phyloP scores from a whole-genome alignment of 73 alveolate genomes.

The Symbiodinium natans region DNA sequence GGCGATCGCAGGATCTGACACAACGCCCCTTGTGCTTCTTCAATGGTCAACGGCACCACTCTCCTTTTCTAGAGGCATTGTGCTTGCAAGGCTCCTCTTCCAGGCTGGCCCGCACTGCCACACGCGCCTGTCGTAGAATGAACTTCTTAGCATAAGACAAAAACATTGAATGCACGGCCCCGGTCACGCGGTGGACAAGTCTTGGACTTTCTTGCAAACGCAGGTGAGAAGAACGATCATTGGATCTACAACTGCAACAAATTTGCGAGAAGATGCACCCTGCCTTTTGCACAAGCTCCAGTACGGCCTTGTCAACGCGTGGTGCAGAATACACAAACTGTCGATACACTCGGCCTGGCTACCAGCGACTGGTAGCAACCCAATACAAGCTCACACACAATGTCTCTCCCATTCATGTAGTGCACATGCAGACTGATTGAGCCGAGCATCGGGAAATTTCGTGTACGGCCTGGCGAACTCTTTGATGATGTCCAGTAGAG shows the following conservation, averaged over 20 bases:
- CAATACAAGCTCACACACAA: not conserved
- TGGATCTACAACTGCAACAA: no score
- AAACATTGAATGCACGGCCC: no score
- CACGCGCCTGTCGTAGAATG: conserved; percentile 39
- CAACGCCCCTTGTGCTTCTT: not conserved
- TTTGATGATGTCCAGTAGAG: conserved; percentile 54
- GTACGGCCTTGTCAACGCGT: not conserved
- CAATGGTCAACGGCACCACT: no score
- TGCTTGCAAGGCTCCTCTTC: not conserved
- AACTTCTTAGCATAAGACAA: not conserved
- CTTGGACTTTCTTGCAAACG: no score
- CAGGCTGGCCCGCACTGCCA: conserved; percentile 64
- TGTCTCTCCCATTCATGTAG: no score
- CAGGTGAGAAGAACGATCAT: no score
- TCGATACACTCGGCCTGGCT: no score
- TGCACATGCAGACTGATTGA: no score
- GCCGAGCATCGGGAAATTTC: conserved; percentile 49
- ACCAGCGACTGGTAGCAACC: not conserved
- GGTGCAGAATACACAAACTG: no score
- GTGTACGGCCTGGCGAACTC: conserved; percentile 64
- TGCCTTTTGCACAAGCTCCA: not conserved
- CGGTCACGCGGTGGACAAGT: no score
- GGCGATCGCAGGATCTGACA: not conserved
- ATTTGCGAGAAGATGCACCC: no score
- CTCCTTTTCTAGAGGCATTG: no score